A percentile compares a stretch with the other conserved stretches of the same genome.
Conservation (phyloP, 2,329 filamentous ascomycete genomes). For the Neoascochyta sp. region DNA sequence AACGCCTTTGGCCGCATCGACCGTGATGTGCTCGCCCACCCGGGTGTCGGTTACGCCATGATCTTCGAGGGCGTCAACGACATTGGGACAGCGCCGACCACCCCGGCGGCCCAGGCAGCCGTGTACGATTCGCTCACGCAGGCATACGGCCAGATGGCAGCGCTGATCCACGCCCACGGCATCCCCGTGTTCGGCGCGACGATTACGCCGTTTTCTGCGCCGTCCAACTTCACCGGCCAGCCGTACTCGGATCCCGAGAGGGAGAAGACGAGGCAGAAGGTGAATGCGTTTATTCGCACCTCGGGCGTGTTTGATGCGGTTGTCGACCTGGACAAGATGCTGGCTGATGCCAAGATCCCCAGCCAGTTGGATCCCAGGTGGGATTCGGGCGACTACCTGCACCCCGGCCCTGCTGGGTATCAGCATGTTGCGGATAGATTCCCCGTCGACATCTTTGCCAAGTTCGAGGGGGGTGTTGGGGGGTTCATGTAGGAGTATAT, state of each 20-base stretch:
- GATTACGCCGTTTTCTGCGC: slow-evolving; percentile 60
- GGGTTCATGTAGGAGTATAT: slow-evolving; percentile 20
- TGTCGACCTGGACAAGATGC: slow-evolving; percentile 59
- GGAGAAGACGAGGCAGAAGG: slow-evolving; percentile 54
- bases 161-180: slow-evolving; percentile 52
- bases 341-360: slow-evolving; percentile 51
- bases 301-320: slow-evolving; percentile 57
- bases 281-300: slow-evolving; percentile 60
- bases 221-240: slow-evolving; percentile 42
- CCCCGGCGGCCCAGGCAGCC: slow-evolving; percentile 43
- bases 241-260: slow-evolving; percentile 54
- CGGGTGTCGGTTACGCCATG: slow-evolving; percentile 58
- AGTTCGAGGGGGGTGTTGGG: slow-evolving; percentile 19
- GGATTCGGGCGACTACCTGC: slow-evolving; percentile 63
- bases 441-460: slow-evolving; percentile 52
- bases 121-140: slow-evolving; percentile 53
- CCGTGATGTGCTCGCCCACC: slow-evolving; percentile 59
- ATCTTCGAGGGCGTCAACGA: slow-evolving; percentile 65
- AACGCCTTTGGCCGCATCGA: slow-evolving; percentile 58
- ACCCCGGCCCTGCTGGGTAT: slow-evolving; percentile 59
- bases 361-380: slow-evolving; percentile 50
- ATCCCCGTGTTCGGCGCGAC: slow-evolving; percentile 61
- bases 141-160: slow-evolving; percentile 58
- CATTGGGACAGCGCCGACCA: slow-evolving; percentile 54
- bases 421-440: slow-evolving; percentile 58